Conservation (phyloP, 768 basidiomycete species). For the Leucosporidium yakuticum region DNA sequence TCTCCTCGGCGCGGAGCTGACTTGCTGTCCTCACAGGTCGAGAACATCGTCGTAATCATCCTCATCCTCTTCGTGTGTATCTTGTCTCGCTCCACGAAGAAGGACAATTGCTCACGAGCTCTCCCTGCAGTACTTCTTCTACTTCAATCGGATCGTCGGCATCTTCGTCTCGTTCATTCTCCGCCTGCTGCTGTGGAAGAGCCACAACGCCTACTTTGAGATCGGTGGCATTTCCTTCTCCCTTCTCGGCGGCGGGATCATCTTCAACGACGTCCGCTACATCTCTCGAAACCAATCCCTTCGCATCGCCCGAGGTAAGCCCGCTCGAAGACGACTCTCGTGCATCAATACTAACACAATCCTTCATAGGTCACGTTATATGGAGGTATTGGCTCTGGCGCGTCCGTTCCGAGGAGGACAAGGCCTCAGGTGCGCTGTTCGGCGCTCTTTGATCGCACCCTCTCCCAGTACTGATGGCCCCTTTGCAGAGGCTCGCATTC, state of each 20-base stretch:
- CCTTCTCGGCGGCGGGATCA: slow-evolving; percentile 73
- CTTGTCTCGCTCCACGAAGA: too few relatives aligned
- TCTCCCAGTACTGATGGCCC: too few relatives aligned
- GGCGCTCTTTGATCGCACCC: slow-evolving; percentile 3
- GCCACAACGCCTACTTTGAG: slow-evolving; percentile 69
- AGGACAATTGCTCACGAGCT: background rate
- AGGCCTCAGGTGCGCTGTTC: background rate
- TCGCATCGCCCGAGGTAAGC: slow-evolving; percentile 52
- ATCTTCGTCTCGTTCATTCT: slow-evolving; percentile 60
- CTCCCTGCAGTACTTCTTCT: slow-evolving; percentile 59
- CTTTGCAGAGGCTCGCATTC: slow-evolving; percentile 45
- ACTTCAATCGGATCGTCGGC: slow-evolving; percentile 79
- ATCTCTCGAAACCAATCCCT: slow-evolving; percentile 89
- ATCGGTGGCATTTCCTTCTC: slow-evolving; percentile 91
- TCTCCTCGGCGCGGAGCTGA: background rate
- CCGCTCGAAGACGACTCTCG: background rate
- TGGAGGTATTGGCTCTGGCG: slow-evolving; percentile 92
- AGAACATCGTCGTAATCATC: slow-evolving; percentile 7
- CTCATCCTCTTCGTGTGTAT: slow-evolving; percentile 14
- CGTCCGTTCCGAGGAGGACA: slow-evolving; percentile 20
- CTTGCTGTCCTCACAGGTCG: background rate
- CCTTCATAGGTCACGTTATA: slow-evolving; percentile 64
- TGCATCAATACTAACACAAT: background rate
- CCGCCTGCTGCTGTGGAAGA: slow-evolving; percentile 71
- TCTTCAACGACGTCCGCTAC: slow-evolving; percentile 80